A percentile compares a stretch with the other conserved stretches of the same genome.
phyloP scores from a whole-genome alignment of 148 eudicot species.

The Fagopyrum esculentum region DNA sequence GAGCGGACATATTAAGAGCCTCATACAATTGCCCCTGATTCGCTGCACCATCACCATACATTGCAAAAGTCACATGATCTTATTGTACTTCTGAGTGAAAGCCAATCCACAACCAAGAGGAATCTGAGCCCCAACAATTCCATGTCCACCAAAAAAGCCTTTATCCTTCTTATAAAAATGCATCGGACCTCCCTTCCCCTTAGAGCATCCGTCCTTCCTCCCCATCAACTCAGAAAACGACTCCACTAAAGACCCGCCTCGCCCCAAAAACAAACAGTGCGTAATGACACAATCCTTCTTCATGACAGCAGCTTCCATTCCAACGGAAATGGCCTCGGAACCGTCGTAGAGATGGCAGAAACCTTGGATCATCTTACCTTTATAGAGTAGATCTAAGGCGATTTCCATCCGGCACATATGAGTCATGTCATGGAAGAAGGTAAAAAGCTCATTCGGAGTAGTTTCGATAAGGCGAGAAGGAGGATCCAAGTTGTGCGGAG shows the following conservation, averaged over 20 bases:
- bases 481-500: slow-evolving; percentile 62
- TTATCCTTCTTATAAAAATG: slow-evolving; percentile 77
- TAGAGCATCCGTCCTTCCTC: slow-evolving; percentile 63
- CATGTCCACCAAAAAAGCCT: slow-evolving; percentile 90
- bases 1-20: slow-evolving; percentile 91
- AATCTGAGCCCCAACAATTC: slow-evolving; percentile 92
- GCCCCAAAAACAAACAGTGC: slow-evolving; percentile 59
- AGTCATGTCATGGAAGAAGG: slow-evolving; percentile 68
- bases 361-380: slow-evolving; percentile 72
- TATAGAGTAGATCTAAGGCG: slow-evolving; percentile 87
- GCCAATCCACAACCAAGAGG: slow-evolving; percentile 85
- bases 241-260: slow-evolving; percentile 57
- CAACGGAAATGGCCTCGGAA: slow-evolving; percentile 81
- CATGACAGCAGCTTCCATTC: slow-evolving; percentile 85
- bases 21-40: slow-evolving; percentile 94
- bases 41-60: slow-evolving; percentile 96
- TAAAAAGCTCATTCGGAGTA: slow-evolving; percentile 46
- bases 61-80: slow-evolving; percentile 59
- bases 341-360: slow-evolving; percentile 95
- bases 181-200: slow-evolving; percentile 95
- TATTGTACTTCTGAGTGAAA: slow-evolving; percentile 81
- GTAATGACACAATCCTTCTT: slow-evolving; percentile 62
- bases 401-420: slow-evolving; percentile 86
- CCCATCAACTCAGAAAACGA: slow-evolving; percentile 83
- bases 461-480: slow-evolving; percentile 62